These are phyloP conservation scores for Curvularia verruculosa DNA, from an alignment of 2,329 filamentous ascomycete genomes.

Conservation along the genomic window DNA sequence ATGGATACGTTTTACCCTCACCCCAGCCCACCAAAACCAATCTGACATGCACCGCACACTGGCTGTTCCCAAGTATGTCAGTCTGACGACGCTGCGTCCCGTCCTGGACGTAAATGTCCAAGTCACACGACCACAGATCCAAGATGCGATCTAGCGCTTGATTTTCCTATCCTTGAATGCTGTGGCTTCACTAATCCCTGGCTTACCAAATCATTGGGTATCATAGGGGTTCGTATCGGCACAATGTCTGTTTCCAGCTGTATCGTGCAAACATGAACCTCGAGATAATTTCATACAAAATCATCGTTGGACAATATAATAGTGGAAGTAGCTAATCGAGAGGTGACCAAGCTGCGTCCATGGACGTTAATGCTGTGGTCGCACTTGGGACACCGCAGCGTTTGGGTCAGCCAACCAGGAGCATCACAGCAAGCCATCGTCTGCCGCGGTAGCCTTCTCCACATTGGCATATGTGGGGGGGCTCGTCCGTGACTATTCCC, in stretches of 20 bases:
- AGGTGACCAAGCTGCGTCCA: neutral
- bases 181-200: neutral
- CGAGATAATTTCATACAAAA: neutral
- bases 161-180: neutral
- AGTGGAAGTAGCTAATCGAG: neutral
- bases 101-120: slow-evolving; percentile 4
- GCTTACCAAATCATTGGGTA: neutral
- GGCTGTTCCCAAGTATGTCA: neutral
- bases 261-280: neutral
- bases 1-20: neutral
- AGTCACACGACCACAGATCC: slow-evolving; percentile 9
- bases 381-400: slow-evolving; percentile 11
- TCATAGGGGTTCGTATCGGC: neutral
- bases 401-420: slow-evolving; percentile 11
- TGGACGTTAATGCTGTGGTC: neutral
- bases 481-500: neutral
- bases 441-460: neutral
- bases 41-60: neutral
- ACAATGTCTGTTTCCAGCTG: neutral
- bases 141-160: neutral
- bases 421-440: slow-evolving; percentile 1
- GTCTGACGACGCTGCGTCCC: neutral
- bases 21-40: neutral
- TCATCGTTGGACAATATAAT: neutral
- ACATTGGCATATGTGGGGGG: neutral